phyloP scores from a whole-genome alignment of 805 yeast species.

The Starmerella stigmatis region DNA sequence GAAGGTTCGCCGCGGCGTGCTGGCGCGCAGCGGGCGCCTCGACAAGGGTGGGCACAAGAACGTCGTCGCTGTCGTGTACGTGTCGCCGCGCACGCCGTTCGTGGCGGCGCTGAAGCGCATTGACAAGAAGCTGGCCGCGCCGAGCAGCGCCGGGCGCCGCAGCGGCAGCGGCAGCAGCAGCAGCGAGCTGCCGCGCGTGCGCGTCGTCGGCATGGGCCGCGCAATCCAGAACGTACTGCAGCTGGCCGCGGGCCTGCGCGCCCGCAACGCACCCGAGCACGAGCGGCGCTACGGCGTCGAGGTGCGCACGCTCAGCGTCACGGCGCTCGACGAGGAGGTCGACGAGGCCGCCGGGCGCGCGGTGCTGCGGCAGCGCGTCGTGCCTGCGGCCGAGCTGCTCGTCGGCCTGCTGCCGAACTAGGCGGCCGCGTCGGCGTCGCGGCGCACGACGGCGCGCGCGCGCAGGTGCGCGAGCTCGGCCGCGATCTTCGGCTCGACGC shows the following conservation, averaged over 20 bases:
- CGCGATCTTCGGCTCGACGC: slow-evolving; percentile 35
- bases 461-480: slow-evolving; percentile 33
- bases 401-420: slow-evolving; percentile 10
- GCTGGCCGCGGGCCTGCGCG: slow-evolving; percentile 50
- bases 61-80: slow-evolving; percentile 32
- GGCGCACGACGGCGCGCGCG: slow-evolving; percentile 42
- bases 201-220: slow-evolving; percentile 64
- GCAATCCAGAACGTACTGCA: slow-evolving; percentile 55
- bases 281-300: slow-evolving; percentile 39
- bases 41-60: slow-evolving; percentile 6
- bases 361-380: slow-evolving; percentile 30
- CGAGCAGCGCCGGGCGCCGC: background rate
- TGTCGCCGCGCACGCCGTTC: slow-evolving; percentile 60
- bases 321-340: slow-evolving; percentile 60
- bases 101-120: slow-evolving; percentile 62
- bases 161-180: background rate
- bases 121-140: slow-evolving; percentile 37
- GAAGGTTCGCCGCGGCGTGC: slow-evolving; percentile 13
- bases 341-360: slow-evolving; percentile 29
- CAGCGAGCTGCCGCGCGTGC: no score
- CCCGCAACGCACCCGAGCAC: slow-evolving; percentile 28
- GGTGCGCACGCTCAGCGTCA: slow-evolving; percentile 50
- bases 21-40: slow-evolving; percentile 3
- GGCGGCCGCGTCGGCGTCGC: slow-evolving; percentile 31
- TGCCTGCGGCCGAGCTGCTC: slow-evolving; percentile 38